Base-by-base conservation (phyloP, 2,329 filamentous ascomycete genomes). In the Cryphonectria nitschkei region DNA sequence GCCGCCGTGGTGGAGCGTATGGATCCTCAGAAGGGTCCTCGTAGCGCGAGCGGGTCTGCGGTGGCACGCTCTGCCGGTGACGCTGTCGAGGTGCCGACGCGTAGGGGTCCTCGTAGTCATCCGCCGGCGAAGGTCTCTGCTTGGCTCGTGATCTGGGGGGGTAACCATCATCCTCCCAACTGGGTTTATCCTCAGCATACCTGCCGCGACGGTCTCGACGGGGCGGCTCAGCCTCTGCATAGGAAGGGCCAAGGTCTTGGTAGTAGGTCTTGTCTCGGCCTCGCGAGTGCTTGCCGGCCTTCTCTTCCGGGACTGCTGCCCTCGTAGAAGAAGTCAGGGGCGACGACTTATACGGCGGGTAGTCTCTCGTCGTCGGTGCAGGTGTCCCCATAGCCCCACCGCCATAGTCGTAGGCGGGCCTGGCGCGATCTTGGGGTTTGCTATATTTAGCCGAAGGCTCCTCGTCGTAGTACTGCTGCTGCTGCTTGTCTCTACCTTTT, bases 61-160 rank as follows among this genome's bases (percentile, higher is more conserved):
- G 71, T 2, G 71, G 71, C 43, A 73, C 32, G 22, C 68, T 71
- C 66, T 73, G 71, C 8, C 71, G 71, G 29, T 73, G 63, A 16
- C 71, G 69, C 9, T 46, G 37, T 14, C 69, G 66, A 26, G 62
- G 39, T 1, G 66, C 62, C 6, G 68, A 39, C 22, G 63, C 69
- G 26, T 73, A 71, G 29, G 69, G 68, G 58, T 73, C 71, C 2
- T 54, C 68, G 14, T 66, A 56, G 32, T 70, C 60, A 9, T 41
- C 26, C 3, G 26, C 39, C 14, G 50, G 68, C n/a, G 41, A n/a
- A 2, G 65, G 11, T 0, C 56, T 39, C 29, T 67, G 43, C 19
- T 69, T 64, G 56, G 68, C 68, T 3, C 68, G 68, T 3, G 61
- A 11, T 39, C n/a, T 62, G 13, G 71, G 43, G 13, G 56, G 13